phyloP scores from a whole-genome alignment of 2,329 filamentous ascomycete genomes.

The Cytospora piceae region DNA sequence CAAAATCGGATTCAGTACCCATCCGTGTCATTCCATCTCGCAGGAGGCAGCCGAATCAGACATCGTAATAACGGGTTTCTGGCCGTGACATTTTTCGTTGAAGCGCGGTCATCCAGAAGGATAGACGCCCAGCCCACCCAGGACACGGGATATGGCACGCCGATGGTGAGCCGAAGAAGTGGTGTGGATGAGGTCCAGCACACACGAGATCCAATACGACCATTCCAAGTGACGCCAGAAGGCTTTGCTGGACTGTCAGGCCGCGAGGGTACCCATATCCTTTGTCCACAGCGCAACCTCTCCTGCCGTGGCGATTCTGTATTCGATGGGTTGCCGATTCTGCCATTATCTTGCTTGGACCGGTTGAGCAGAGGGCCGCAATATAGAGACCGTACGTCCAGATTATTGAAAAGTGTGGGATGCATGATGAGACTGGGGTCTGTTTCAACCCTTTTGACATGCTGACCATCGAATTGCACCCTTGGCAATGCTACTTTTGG shows the following conservation, averaged over 20 bases:
- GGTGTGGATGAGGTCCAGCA: slow-evolving; percentile 2
- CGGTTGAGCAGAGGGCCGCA: neutral
- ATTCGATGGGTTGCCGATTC: neutral
- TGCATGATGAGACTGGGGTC: slow-evolving; percentile 9
- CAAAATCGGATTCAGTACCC: neutral
- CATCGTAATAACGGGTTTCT: slow-evolving; percentile 6
- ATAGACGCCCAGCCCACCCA: slow-evolving; percentile 20
- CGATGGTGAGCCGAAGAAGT: slow-evolving; percentile 21
- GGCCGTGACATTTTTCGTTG: slow-evolving; percentile 3
- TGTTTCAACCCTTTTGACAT: slow-evolving; percentile 27
- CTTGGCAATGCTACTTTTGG: slow-evolving; percentile 9
- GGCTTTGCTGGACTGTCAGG: neutral
- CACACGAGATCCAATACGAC: slow-evolving; percentile 3
- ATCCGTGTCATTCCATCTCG: slow-evolving; percentile 5
- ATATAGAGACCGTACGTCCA: neutral
- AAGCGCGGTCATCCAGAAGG: slow-evolving; percentile 7
- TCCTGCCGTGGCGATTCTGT: neutral
- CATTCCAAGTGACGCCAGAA: neutral
- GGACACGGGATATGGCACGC: slow-evolving; percentile 5
- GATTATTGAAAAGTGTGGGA: neutral
- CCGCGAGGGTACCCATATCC: neutral
- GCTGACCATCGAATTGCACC: slow-evolving; percentile 2
- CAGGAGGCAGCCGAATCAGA: slow-evolving; percentile 19
- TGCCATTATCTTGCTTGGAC: neutral
- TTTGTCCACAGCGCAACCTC: neutral